Evolutionary conservation across 116 monocot species (phyloP).

Genomic region (Trichopus zeylanicus): DNA sequence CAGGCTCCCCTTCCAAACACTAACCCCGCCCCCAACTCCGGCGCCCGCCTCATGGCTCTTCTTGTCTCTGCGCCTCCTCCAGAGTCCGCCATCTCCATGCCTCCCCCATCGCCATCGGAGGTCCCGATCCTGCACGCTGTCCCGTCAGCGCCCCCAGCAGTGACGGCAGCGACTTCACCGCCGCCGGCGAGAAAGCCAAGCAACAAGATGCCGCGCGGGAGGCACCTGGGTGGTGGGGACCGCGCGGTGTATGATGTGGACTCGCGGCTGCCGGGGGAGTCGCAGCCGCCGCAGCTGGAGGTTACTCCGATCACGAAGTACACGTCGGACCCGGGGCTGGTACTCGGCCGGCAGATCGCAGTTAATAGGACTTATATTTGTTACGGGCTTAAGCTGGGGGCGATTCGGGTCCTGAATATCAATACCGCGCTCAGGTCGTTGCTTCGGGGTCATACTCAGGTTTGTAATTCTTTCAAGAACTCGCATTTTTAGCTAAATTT

Average conservation of each 20-base stretch:
- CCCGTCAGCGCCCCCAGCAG: conserved; percentile 30
- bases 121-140: conserved; percentile 21
- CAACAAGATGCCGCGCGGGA: conserved; percentile 58
- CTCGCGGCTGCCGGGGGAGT: conserved; percentile 44
- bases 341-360: conserved; percentile 86
- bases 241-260: conserved; percentile 68
- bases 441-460: conserved; percentile 81
- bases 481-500: too few species aligned
- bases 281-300: conserved; percentile 80
- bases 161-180: conserved; percentile 3
- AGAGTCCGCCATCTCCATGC: conserved; percentile 58
- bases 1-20: conserved; percentile 21
- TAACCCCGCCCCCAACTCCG: conserved; percentile 45
- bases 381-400: conserved; percentile 78
- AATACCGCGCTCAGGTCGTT: conserved; percentile 76
- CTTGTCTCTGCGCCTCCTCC: conserved; percentile 41
- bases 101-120: conserved; percentile 17
- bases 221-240: conserved; percentile 41
- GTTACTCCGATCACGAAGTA: conserved; percentile 94
- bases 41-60: conserved; percentile 88
- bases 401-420: conserved; percentile 76
- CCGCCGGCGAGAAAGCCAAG: conserved; percentile 42
- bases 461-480: conserved; percentile 5
- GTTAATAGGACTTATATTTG: conserved; percentile 84
- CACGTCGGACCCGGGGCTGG: conserved; percentile 73